Conservation (phyloP, 2,329 filamentous ascomycete species). For the Nectriaceae sp. region DNA sequence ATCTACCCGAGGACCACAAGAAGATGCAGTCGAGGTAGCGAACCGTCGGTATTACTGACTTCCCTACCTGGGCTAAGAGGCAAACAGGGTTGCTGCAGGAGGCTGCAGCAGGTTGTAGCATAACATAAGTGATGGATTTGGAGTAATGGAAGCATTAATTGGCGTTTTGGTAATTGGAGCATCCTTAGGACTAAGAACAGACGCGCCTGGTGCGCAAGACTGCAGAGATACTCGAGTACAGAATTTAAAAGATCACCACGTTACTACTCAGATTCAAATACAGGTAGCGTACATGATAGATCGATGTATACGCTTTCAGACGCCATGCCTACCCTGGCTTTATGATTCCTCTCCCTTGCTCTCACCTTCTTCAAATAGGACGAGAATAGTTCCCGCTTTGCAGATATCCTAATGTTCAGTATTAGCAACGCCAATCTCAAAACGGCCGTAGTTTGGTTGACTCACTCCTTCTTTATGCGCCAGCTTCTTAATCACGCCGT, state of each 20-base stretch:
- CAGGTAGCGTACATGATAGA: conserved; percentile 14
- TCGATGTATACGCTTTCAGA: conserved; percentile 1
- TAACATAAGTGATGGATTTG: background rate
- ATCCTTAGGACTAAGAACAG: background rate
- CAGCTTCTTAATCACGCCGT: conserved; percentile 70
- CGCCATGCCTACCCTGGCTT: conserved; percentile 14
- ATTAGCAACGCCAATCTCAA: conserved; percentile 14
- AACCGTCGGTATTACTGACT: no score
- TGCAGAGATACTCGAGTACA: conserved; percentile 2
- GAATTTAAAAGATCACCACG: background rate
- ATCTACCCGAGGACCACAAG: conserved; percentile 35
- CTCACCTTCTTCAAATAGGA: conserved; percentile 65
- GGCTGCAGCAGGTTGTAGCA: no score
- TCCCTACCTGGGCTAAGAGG: no score
- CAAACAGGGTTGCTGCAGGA: no score
- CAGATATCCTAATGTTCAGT: conserved; percentile 66
- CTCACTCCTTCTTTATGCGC: conserved; percentile 75
- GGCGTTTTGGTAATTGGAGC: conserved; percentile 9
- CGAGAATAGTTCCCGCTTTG: conserved; percentile 73
- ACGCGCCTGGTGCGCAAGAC: background rate
- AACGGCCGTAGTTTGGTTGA: conserved; percentile 2
- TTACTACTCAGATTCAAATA: conserved; percentile 11
- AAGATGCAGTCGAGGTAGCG: conserved; percentile 34
- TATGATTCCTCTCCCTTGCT: conserved; percentile 28
- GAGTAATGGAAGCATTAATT: conserved; percentile 2